A percentile compares a stretch with the other conserved stretches of the same genome.
phyloP scores from a whole-genome alignment of 176 grass and related monocot genomes.

The Secale cereale region DNA sequence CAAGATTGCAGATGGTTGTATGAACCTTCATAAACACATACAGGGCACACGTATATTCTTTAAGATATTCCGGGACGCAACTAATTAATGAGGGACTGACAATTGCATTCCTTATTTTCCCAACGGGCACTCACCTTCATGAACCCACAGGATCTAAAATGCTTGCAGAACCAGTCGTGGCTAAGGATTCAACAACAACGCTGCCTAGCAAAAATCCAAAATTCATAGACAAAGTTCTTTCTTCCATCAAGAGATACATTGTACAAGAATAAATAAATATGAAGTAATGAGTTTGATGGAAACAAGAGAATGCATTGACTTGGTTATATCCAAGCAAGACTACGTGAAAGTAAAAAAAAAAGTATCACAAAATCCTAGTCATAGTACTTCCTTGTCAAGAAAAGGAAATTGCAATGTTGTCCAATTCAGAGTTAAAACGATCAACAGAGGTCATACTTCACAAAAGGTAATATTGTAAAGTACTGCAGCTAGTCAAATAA shows the following conservation, averaged over 20 bases:
- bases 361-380: no score
- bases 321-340: neutral
- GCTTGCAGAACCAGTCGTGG: neutral
- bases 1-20: no score
- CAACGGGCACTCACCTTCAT: neutral
- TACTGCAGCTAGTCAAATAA: no score
- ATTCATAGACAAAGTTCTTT: neutral
- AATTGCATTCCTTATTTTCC: neutral
- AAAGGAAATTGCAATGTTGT: neutral
- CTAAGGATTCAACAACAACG: neutral
- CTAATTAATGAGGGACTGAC: no score
- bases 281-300: neutral
- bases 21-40: no score
- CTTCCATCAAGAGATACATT: neutral
- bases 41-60: neutral
- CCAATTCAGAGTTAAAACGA: no score
- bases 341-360: neutral
- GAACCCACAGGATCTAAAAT: neutral
- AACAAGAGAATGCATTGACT: neutral
- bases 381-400: neutral
- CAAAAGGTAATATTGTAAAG: no score
- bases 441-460: no score
- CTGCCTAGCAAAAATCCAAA: neutral
- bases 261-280: neutral
- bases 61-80: neutral